These are phyloP conservation scores for Podospora didyma DNA, from an alignment of 495 filamentous ascomycete species.

Conservation along the genomic window DNA sequence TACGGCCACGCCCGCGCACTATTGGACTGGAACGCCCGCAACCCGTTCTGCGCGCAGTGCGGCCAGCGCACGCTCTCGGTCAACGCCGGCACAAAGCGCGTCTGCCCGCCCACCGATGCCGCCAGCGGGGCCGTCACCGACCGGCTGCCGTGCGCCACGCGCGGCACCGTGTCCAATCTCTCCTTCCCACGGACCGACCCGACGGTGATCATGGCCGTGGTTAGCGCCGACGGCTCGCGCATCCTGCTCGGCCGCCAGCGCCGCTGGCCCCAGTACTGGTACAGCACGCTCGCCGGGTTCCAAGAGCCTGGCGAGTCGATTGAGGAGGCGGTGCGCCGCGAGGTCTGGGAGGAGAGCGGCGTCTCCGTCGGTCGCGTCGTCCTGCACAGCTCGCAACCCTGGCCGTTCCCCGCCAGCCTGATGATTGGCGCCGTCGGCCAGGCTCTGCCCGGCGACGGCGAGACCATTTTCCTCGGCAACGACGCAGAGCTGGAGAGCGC, in stretches of 20 bases:
- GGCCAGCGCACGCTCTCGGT: constrained; percentile 79
- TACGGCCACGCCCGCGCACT: constrained; percentile 89
- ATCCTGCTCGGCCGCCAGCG: constrained; percentile 82
- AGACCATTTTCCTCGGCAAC: constrained; percentile 76
- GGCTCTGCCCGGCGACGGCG: constrained; percentile 68
- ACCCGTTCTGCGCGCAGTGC: constrained; percentile 86
- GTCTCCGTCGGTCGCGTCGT: constrained; percentile 81
- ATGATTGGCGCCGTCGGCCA: constrained; percentile 96
- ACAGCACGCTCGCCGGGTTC: constrained; percentile 88
- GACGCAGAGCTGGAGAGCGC: constrained; percentile 91
- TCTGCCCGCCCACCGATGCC: constrained; percentile 76
- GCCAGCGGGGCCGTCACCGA: constrained; percentile 40
- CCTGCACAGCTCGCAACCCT: constrained; percentile 87
- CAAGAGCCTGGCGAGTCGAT: constrained; percentile 91
- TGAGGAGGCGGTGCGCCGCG: constrained; percentile 89
- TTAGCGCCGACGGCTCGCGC: constrained; percentile 67
- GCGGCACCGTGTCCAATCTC: constrained; percentile 73
- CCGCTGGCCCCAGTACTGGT: constrained; percentile 81
- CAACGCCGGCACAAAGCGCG: constrained; percentile 86
- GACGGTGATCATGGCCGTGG: constrained; percentile 89
- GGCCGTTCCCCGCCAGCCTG: constrained; percentile 64
- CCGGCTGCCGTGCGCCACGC: constrained; percentile 70
- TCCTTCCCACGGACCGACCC: constrained; percentile 93
- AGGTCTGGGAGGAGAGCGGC: constrained; percentile 94
- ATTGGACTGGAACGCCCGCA: constrained; percentile 90